phyloP scores from a whole-genome alignment of 2,329 filamentous ascomycete genomes.

The Triangularia verruculosa region DNA sequence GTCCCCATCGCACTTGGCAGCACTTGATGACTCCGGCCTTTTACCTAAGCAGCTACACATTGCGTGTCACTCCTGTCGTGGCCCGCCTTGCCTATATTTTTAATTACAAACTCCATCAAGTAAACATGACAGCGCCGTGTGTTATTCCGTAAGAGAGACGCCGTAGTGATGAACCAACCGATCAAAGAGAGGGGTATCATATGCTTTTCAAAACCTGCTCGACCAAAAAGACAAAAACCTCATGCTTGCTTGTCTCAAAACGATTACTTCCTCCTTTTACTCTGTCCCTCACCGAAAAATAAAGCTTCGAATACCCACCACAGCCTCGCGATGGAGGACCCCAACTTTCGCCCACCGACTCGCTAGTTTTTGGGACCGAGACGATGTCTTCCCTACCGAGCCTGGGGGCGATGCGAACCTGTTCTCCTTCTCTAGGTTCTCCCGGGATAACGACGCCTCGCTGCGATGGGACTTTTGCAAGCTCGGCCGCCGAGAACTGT shows the following conservation, averaged over 20 bases:
- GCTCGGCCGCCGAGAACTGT: slow-evolving; percentile 23
- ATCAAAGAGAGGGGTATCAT: slow-evolving; percentile 20
- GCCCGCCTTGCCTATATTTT: neutral
- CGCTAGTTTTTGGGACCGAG: slow-evolving; percentile 29
- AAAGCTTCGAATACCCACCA: slow-evolving; percentile 40
- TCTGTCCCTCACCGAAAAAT: slow-evolving; percentile 41
- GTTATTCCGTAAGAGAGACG: neutral
- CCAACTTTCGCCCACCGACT: slow-evolving; percentile 38
- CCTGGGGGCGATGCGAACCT: slow-evolving; percentile 21
- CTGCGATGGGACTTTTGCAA: slow-evolving; percentile 12
- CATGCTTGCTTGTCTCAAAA: neutral
- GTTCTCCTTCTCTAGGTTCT: slow-evolving; percentile 31
- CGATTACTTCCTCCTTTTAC: neutral
- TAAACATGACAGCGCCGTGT: neutral
- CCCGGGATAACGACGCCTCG: slow-evolving; percentile 13
- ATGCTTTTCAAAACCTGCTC: slow-evolving; percentile 16
- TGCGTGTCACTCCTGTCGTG: neutral
- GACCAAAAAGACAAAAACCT: neutral
- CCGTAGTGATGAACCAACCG: neutral
- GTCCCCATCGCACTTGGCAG: neutral
- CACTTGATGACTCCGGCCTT: neutral
- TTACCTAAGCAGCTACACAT: neutral
- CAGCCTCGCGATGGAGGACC: slow-evolving; percentile 37
- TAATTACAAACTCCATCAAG: neutral
- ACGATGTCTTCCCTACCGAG: slow-evolving; percentile 11